Percentiles rank a stretch among this genome's conserved stretches.
Evolutionary conservation across 306 rosid genomes (phyloP).

Genomic region (Gastrolobium villosum): DNA sequence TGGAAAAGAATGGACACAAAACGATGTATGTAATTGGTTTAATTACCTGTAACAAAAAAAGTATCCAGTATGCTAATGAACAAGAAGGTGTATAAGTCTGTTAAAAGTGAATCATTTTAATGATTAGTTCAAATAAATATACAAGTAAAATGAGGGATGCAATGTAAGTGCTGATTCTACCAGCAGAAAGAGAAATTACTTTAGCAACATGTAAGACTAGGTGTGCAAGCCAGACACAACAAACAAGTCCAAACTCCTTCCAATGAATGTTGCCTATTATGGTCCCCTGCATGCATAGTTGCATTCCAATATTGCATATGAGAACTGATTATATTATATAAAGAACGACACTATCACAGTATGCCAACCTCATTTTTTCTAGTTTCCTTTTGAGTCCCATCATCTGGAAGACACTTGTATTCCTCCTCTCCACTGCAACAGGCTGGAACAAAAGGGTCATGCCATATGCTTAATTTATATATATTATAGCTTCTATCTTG

Average conservation of each 20-base stretch:
- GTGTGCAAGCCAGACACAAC: slow-evolving; percentile 75
- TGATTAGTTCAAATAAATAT: slow-evolving; percentile 22
- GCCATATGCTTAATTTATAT: neutral
- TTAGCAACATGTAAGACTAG: slow-evolving; percentile 69
- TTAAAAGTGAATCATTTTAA: neutral
- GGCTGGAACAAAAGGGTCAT: slow-evolving; percentile 44
- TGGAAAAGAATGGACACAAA: slow-evolving; percentile 1
- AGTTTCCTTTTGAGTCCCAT: slow-evolving; percentile 36
- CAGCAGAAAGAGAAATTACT: slow-evolving; percentile 52
- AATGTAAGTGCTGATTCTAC: neutral
- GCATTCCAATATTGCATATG: slow-evolving; percentile 3
- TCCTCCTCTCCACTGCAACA: slow-evolving; percentile 57
- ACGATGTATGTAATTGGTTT: neutral
- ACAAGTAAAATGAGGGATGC: neutral
- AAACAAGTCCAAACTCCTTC: slow-evolving; percentile 79
- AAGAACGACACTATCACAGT: slow-evolving; percentile 1
- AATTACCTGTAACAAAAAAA: slow-evolving; percentile 80
- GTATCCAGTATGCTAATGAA: slow-evolving; percentile 68
- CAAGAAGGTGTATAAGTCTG: slow-evolving; percentile 68
- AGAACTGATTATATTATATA: neutral
- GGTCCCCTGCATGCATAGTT: slow-evolving; percentile 55
- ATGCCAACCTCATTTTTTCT: slow-evolving; percentile 56
- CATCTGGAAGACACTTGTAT: slow-evolving; percentile 66
- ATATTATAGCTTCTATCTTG: neutral
- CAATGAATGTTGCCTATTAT: slow-evolving; percentile 65